Base-by-base conservation (phyloP, 2,329 filamentous ascomycete genomes). In the Fusarium longipes region DNA sequence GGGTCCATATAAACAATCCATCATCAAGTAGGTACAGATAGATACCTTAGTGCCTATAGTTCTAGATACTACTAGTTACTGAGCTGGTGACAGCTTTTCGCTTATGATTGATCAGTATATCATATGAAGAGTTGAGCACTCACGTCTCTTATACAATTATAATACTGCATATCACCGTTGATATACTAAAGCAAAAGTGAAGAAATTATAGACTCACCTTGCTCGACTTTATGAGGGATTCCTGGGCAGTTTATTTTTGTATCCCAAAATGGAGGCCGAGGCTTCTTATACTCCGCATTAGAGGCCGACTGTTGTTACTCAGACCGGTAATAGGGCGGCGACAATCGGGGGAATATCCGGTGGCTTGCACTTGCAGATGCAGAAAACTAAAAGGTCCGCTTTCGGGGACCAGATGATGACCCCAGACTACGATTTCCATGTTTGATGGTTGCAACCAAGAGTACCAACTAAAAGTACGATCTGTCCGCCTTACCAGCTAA, bases 261-360 rank as follows among this genome's bases (percentile, higher is more conserved):
- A n/a, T n/a, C n/a, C n/a, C n/a, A n/a, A n/a, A n/a, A n/a, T n/a
- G n/a, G n/a, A n/a, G n/a, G n/a, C n/a, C n/a, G n/a, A n/a, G n/a
- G n/a, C n/a, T n/a, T n/a, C n/a, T n/a, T 42, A 12, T 17, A 25
- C 44, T 35, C 30, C 12, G 30, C 44, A 48, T 48, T 48, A 18
- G 29, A 30, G 17, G 30, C 39, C n/a, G 5, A 22, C 27, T 12
- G 49, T 52, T 63, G 61, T 44, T 25, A 30, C 59, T 50, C 55
- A 45, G 65, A 32, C 36, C 64, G 65, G 65, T 48, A 45, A 68
- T 65, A 50, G 38, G 39, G 65, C 58, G 60, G 65, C 49, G 35
- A 47, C 49, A 39, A 29, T 50, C 33, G 50, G 60, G 43, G 50
- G 43, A 52, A 18, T 25, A 36, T 18, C 52, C 35, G 50, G 53